Base-by-base conservation (phyloP, 768 basidiomycete genomes). In the Phlebiopsis gigantea region DNA sequence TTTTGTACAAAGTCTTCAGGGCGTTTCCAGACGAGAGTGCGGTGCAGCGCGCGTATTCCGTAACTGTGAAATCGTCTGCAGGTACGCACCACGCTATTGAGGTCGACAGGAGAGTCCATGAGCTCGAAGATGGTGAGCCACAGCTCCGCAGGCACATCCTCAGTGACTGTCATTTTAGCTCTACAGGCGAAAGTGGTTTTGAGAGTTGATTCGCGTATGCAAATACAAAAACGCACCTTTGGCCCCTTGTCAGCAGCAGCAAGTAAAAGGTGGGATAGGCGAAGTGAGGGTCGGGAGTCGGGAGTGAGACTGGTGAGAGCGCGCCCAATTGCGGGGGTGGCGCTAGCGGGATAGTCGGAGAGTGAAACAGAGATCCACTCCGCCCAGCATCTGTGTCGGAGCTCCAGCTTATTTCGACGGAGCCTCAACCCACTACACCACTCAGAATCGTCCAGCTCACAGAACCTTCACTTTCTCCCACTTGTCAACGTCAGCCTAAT, bases 121-220 rank as follows among this genome's bases (percentile, higher is more conserved):
- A 65, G 61, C 31, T 72, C 73, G 43, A 75, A 75, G 28, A 75
- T 68, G 52, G 60, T 58, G 61, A 75, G 62, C 74, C 74, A 75
- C 1, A 75, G 63, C 41, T 75, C 75, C 42, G 66, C 68, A 1
- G 75, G 75, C 28, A 75, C 51, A 29, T 62, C 55, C 21, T 65
- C 60, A n/a, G 53, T 21, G 26, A 53, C 45, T 19, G 25, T 47
- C 59, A 55, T 51, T 3, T 10, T 39, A 39, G 12, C 12, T 17
- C 34, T 39, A 39, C 31, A 17, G 8, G 34, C 12, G 12, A 39
- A 9, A 39, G 12, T 39, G 17, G 34, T 12, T 17, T 3, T 39
- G 17, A 4, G 34, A 12, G 12, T 39, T 39, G 2, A 17, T 17
- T 9, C 3, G 17, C 12, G 34, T 39, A 39, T 10, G 6, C 34